Evolutionary conservation across 495 filamentous ascomycete genomes (phyloP).

Genomic region (Penicillium roqueforti): DNA sequence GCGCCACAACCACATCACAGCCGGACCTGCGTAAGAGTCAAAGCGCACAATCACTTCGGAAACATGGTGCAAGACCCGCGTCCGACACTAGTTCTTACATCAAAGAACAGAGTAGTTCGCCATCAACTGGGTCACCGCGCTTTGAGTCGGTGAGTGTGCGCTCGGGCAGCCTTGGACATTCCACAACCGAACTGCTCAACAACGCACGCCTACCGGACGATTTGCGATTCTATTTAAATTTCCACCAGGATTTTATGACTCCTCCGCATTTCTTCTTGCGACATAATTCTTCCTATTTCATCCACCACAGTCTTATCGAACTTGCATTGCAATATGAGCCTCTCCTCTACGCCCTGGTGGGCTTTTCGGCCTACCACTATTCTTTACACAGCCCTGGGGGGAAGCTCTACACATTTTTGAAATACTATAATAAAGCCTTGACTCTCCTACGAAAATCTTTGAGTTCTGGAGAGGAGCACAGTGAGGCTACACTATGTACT

Average conservation of each 20-base stretch:
- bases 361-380: constrained; percentile 84
- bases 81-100: constrained; percentile 21
- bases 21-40: constrained; percentile 28
- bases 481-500: constrained; percentile 72
- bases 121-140: constrained; percentile 40
- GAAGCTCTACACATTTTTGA: constrained; percentile 74
- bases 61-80: constrained; percentile 38
- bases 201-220: constrained; percentile 56
- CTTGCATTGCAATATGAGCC: constrained; percentile 75
- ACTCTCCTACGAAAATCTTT: constrained; percentile 68
- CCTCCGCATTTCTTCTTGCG: constrained; percentile 79
- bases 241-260: constrained; percentile 68
- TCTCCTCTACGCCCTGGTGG: constrained; percentile 83
- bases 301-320: constrained; percentile 65
- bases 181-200: constrained; percentile 27
- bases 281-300: constrained; percentile 61
- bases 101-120: constrained; percentile 40
- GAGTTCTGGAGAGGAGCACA: constrained; percentile 63
- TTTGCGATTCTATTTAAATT: constrained; percentile 72
- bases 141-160: constrained; percentile 34
- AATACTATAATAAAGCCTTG: constrained; percentile 87
- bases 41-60: constrained; percentile 39
- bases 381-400: constrained; percentile 64
- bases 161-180: constrained; percentile 32
- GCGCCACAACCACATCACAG: constrained; percentile 21